These are phyloP conservation scores for Ustulina deusta DNA, from an alignment of 2,329 filamentous ascomycete species.

Conservation along the genomic window DNA sequence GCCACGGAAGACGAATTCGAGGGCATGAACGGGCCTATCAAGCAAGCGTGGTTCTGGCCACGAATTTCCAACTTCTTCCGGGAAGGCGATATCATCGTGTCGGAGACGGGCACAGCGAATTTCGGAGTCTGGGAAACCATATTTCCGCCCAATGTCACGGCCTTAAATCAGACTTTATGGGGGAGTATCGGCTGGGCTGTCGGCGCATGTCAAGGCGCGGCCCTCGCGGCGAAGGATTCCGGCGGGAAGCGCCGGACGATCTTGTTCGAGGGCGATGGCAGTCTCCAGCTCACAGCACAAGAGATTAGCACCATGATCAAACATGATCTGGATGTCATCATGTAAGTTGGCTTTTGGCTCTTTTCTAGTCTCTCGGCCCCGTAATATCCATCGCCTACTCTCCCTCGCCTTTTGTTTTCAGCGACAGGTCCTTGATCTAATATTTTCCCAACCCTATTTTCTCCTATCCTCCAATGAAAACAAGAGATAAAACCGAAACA, in stretches of 20 bases:
- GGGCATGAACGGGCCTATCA: conserved; percentile 62
- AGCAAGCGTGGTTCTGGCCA: conserved; percentile 82
- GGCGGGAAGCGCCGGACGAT: conserved; percentile 73
- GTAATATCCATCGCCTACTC: not conserved
- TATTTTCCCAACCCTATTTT: not conserved
- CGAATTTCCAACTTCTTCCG: conserved; percentile 78
- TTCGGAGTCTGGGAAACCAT: conserved; percentile 89
- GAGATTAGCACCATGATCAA: conserved; percentile 87
- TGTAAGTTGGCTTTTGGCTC: conserved; percentile 63
- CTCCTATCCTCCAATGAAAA: not conserved
- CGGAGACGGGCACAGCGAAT: conserved; percentile 88
- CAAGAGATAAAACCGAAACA: not conserved
- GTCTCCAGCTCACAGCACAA: conserved; percentile 85
- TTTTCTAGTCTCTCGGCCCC: not conserved
- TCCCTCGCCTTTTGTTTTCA: not conserved
- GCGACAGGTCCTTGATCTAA: not conserved
- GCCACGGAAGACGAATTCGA: conserved; percentile 52
- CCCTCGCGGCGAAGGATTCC: conserved; percentile 77
- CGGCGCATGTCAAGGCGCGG: conserved; percentile 72
- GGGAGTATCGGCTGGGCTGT: conserved; percentile 73
- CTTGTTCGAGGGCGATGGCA: conserved; percentile 90
- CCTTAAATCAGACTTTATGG: conserved; percentile 83
- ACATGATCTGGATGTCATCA: conserved; percentile 78
- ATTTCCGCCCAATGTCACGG: conserved; percentile 82
- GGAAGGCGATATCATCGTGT: conserved; percentile 81